Evolutionary conservation across 176 grass and related monocot genomes (phyloP).

Genomic region (Bothriochloa decipiens): DNA sequence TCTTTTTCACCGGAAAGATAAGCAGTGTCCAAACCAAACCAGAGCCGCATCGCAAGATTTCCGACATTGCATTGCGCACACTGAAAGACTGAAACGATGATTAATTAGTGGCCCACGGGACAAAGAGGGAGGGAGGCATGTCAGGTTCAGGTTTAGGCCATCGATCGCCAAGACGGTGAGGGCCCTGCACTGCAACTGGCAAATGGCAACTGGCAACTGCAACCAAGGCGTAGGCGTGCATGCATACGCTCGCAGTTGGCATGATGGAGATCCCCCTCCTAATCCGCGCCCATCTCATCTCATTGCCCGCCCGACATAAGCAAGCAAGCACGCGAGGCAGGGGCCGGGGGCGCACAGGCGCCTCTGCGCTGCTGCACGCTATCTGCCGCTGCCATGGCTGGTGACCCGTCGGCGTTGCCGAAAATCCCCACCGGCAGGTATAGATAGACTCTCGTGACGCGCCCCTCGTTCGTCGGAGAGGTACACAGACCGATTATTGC

Average conservation of each 20-base stretch:
- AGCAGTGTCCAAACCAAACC: not conserved
- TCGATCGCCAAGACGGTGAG: not conserved
- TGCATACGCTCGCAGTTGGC: slow-evolving; percentile 28
- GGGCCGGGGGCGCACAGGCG: not conserved
- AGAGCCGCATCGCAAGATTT: not conserved
- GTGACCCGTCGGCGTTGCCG: slow-evolving; percentile 42
- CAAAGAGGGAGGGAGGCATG: not conserved
- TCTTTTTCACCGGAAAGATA: not conserved
- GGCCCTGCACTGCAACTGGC: too few species aligned
- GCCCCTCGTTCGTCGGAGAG: not conserved
- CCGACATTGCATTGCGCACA: not conserved
- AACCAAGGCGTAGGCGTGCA: not conserved
- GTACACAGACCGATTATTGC: not conserved
- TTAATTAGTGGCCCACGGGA: not conserved
- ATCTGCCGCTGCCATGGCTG: not conserved
- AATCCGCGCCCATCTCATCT: not conserved
- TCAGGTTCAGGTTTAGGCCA: slow-evolving; percentile 13
- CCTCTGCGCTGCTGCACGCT: not conserved
- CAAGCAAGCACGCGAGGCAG: not conserved
- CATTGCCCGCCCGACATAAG: slow-evolving; percentile 30
- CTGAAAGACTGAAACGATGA: not conserved
- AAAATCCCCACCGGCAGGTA: slow-evolving; percentile 8
- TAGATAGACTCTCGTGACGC: not conserved
- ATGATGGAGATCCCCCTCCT: slow-evolving; percentile 50
- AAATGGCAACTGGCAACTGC: not conserved